phyloP scores from a whole-genome alignment of 2,329 filamentous ascomycete species.

The Colletotrichum sp. region DNA sequence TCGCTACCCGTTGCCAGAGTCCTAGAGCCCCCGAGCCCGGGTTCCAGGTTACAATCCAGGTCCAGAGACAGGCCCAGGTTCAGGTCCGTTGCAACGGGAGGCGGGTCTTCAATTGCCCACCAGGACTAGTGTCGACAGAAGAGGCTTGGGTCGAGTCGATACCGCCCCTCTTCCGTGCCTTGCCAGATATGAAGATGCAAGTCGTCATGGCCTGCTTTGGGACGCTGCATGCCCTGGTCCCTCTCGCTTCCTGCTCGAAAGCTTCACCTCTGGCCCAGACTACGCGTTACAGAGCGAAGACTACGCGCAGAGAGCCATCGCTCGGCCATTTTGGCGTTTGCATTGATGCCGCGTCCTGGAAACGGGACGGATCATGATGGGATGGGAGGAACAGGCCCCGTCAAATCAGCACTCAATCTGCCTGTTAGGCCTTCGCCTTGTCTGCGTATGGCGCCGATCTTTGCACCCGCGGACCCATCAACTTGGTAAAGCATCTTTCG shows the following conservation, averaged over 20 bases:
- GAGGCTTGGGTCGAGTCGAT: slow-evolving; percentile 2
- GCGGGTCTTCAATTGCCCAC: slow-evolving; percentile 16
- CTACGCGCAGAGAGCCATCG: background rate
- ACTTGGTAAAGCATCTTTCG: slow-evolving; percentile 10
- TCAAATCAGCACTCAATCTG: background rate
- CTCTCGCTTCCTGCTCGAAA: background rate
- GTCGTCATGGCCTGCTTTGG: background rate
- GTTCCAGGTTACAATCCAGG: slow-evolving; percentile 13
- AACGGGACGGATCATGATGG: background rate
- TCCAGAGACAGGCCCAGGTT: background rate
- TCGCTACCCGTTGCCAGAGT: slow-evolving; percentile 11
- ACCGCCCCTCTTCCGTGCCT: background rate
- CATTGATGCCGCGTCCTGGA: background rate
- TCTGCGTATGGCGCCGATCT: background rate
- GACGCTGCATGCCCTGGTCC: background rate
- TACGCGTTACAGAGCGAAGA: background rate
- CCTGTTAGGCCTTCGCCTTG: background rate
- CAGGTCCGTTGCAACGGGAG: slow-evolving; percentile 1
- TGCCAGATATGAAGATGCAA: slow-evolving; percentile 4
- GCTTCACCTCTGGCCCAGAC: background rate
- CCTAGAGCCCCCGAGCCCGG: slow-evolving; percentile 5
- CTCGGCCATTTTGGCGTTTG: background rate
- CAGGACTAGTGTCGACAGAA: slow-evolving; percentile 8
- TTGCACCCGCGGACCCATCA: background rate
- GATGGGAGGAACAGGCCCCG: background rate